Evolutionary conservation across 1,139 yeast genomes (phyloP).

Genomic region (Yamadazyma conglobata): DNA sequence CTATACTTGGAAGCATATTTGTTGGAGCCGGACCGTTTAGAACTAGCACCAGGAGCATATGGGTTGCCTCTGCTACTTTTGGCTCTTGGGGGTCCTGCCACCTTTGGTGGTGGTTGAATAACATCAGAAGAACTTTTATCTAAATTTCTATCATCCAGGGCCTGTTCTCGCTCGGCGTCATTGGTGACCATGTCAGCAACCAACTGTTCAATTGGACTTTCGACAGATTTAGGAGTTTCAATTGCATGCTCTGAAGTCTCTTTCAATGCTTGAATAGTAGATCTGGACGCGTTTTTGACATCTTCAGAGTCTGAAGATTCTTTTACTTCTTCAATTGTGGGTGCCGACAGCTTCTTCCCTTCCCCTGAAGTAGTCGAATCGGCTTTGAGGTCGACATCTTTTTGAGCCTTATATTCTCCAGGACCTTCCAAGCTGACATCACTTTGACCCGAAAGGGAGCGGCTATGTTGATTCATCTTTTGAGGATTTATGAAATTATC

Average conservation of each 20-base stretch:
- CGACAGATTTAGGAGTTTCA: no score
- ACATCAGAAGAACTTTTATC: no score
- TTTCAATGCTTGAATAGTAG: no score
- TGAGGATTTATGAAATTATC: constrained; percentile 19
- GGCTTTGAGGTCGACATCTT: constrained; percentile 10
- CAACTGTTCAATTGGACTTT: not conserved
- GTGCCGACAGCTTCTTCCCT: no score
- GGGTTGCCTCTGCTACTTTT: constrained; percentile 27
- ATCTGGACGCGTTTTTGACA: no score
- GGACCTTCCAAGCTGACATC: constrained; percentile 33
- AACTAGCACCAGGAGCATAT: constrained; percentile 33
- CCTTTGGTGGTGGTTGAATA: no score
- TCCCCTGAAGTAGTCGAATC: no score
- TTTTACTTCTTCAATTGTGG: no score
- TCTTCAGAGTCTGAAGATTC: no score
- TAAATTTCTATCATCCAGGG: no score
- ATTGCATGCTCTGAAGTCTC: no score
- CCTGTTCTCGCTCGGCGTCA: not conserved
- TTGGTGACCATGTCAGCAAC: not conserved
- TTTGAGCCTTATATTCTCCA: constrained; percentile 24
- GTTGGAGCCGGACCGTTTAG: constrained; percentile 6
- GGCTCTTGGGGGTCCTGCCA: constrained; percentile 1
- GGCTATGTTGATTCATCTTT: constrained; percentile 1
- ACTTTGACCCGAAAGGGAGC: constrained; percentile 30
- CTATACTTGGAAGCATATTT: constrained; percentile 14